Evolutionary conservation across 129 eudicot species (phyloP).

Genomic region (sunflower (Helianthus annuus)): HanXRQr2.0-SUNRISE NC_035441.2:100751827-100752326

Average conservation of each 20-base stretch:
- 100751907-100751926: not conserved
- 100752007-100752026: conserved; percentile 86
- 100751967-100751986: conserved; percentile 65
- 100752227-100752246: too few species aligned
- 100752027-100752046: conserved; percentile 48
- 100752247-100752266: too few species aligned
- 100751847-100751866: conserved; percentile 42
- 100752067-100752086: conserved; percentile 73
- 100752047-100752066: conserved; percentile 53
- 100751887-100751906: not conserved
- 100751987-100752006: conserved; percentile 98
- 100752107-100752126: not conserved
- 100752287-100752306: too few species aligned
- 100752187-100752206: too few species aligned
- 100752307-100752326: too few species aligned
- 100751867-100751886: conserved; percentile 51
- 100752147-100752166: too few species aligned
- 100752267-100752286: too few species aligned
- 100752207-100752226: too few species aligned
- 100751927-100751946: not conserved
- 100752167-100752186: too few species aligned
- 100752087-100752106: conserved; percentile 26
- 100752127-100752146: not conserved
- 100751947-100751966: conserved; percentile 57
- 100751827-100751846: conserved; percentile 38